These are phyloP conservation scores for Suillus sp. DNA, from an alignment of 768 basidiomycete species.

Conservation along the genomic window DNA sequence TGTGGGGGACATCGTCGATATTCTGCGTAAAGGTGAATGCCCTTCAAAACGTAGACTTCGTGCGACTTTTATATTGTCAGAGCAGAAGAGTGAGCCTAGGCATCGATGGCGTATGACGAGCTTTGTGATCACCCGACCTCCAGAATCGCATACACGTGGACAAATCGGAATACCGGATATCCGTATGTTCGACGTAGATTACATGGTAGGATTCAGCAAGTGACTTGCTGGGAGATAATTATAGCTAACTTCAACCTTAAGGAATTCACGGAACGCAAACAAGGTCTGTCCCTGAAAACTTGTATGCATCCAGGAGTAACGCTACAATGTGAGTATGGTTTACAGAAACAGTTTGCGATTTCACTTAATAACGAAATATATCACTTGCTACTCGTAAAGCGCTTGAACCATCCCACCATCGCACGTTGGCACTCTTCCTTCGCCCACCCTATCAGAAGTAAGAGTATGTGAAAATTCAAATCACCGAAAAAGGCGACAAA, in stretches of 20 bases:
- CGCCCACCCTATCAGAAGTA: slow-evolving; percentile 48
- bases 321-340: not conserved
- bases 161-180: not conserved
- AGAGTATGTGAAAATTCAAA: not conserved
- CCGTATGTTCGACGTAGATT: not conserved
- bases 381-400: slow-evolving; percentile 34
- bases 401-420: slow-evolving; percentile 52
- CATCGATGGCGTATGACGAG: not conserved
- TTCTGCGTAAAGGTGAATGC: not conserved
- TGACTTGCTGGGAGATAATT: not conserved
- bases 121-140: not conserved
- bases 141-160: not conserved
- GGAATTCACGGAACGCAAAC: not conserved
- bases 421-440: slow-evolving; percentile 60
- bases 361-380: not conserved
- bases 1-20: slow-evolving; percentile 12
- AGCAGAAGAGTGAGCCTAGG: not conserved
- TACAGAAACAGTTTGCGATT: not conserved
- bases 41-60: not conserved
- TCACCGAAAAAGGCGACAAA: slow-evolving; percentile 8
- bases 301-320: not conserved
- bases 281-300: not conserved
- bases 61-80: not conserved
- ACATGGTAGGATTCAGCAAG: not conserved
- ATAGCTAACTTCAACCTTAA: not conserved